Conservation (phyloP, 345 rosid genomes). For the Ceriops decandra region DNA sequence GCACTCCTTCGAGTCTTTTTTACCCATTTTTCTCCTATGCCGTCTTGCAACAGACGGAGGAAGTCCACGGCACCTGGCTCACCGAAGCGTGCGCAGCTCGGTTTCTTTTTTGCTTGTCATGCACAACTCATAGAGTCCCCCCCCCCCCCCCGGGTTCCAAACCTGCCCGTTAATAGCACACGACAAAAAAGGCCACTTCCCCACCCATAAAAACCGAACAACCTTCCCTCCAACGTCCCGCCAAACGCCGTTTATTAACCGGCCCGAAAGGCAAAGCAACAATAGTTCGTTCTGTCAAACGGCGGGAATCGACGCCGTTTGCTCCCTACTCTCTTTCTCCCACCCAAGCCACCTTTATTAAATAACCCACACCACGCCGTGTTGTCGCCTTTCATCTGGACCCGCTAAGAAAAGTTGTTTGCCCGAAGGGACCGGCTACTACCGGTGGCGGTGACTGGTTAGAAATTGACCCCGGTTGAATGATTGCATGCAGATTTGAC, state of each 20-base stretch:
- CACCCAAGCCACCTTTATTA: constrained; percentile 40
- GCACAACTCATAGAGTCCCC: background rate
- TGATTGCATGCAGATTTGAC: constrained; percentile 57
- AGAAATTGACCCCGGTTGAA: constrained; percentile 80
- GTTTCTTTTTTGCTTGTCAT: background rate
- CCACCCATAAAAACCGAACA: constrained; percentile 54
- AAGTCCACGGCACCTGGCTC: constrained; percentile 14
- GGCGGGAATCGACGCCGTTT: constrained; percentile 41
- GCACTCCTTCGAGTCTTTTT: no score
- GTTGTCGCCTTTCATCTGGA: constrained; percentile 19
- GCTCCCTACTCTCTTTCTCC: background rate
- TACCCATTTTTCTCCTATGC: no score
- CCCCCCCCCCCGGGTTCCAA: constrained; percentile 24
- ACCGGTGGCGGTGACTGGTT: constrained; percentile 45
- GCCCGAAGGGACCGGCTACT: constrained; percentile 32
- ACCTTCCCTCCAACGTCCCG: constrained; percentile 43
- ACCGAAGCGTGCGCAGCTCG: background rate
- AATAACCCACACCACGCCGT: background rate
- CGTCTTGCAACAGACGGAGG: background rate
- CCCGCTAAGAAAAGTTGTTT: constrained; percentile 26
- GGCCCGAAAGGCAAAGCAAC: no score
- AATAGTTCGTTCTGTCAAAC: background rate
- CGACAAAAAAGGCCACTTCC: constrained; percentile 56
- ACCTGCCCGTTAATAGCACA: constrained; percentile 68
- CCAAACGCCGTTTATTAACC: constrained; percentile 44